Percentiles rank a stretch among this genome's conserved stretches.
phyloP scores from a whole-genome alignment of 306 rosid species.

The Vicia sativa region DNA sequence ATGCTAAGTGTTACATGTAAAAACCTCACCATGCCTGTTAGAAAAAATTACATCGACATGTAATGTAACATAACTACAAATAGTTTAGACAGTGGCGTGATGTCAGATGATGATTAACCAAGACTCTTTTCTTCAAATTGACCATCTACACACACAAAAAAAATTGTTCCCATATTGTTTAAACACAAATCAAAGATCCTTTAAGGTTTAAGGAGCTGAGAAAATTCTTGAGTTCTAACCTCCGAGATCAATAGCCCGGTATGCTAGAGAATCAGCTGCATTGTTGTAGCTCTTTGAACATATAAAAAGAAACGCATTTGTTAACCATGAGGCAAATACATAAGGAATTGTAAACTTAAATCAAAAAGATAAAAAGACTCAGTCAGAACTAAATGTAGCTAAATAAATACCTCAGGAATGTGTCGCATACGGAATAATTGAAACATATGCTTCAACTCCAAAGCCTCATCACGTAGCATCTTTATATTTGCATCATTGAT shows the following conservation, averaged over 20 bases:
- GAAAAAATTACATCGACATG: too few species aligned
- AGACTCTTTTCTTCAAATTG: not conserved
- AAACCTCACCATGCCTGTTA: too few species aligned
- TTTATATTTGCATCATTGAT: not conserved
- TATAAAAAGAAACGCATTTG: not conserved
- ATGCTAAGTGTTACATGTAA: too few species aligned
- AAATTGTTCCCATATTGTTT: not conserved
- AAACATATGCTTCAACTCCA: not conserved
- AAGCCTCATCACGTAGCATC: not conserved
- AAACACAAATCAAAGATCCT: not conserved
- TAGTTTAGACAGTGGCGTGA: not conserved
- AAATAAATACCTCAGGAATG: not conserved
- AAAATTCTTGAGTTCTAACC: slow-evolving; percentile 51
- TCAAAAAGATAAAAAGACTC: not conserved
- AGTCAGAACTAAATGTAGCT: not conserved
- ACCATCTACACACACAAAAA: not conserved
- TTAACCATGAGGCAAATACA: not conserved
- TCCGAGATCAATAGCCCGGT: slow-evolving; percentile 55
- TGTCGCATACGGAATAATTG: not conserved
- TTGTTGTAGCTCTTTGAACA: slow-evolving; percentile 62
- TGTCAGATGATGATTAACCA: not conserved
- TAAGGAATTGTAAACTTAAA: slow-evolving; percentile 2
- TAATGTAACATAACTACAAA: not conserved
- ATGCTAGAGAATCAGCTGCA: slow-evolving; percentile 76
- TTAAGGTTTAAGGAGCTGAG: slow-evolving; percentile 1